These are phyloP conservation scores for Rauvolfia tetraphylla DNA, from an alignment of 257 asterid genomes.

Conservation along the genomic window DNA sequence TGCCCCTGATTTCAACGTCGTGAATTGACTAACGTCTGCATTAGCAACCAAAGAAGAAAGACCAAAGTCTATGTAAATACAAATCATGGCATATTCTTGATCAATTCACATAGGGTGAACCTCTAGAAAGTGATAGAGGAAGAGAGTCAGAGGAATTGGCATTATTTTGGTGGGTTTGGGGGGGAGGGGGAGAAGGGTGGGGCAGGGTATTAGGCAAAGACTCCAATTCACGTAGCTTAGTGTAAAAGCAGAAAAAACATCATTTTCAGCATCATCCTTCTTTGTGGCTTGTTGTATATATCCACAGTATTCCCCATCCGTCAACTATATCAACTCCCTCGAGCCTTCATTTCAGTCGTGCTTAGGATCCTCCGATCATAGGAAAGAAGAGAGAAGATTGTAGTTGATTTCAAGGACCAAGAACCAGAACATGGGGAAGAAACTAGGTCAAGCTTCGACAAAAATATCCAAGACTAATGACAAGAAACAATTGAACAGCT, in stretches of 20 bases:
- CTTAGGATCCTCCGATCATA: conserved; percentile 1
- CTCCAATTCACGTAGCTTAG: conserved; percentile 26
- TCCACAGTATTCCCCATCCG: not conserved
- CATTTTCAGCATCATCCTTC: conserved; percentile 43
- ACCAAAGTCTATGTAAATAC: conserved; percentile 21
- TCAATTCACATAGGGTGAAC: conserved; percentile 8
- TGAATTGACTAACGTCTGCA: conserved; percentile 23
- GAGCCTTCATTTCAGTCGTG: conserved; percentile 1
- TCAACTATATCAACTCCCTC: conserved; percentile 19
- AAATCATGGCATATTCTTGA: conserved; percentile 31
- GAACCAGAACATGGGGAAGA: conserved; percentile 37
- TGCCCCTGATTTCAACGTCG: conserved; percentile 21
- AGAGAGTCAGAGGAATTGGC: conserved; percentile 3
- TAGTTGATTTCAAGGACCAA: conserved; percentile 19
- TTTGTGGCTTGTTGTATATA: not conserved
- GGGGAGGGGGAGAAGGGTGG: too few relatives aligned
- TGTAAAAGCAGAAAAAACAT: conserved; percentile 22
- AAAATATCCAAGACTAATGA: conserved; percentile 29
- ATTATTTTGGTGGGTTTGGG: not conserved
- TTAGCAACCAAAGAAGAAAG: not conserved
- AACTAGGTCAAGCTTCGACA: conserved; percentile 25
- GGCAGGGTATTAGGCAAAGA: conserved; percentile 4
- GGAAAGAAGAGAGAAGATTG: conserved; percentile 17
- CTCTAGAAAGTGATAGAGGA: conserved; percentile 10
- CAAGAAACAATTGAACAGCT: conserved; percentile 32